Base-by-base conservation (phyloP, 495 filamentous ascomycete species). In the Chlorociboria aeruginascens region DNA sequence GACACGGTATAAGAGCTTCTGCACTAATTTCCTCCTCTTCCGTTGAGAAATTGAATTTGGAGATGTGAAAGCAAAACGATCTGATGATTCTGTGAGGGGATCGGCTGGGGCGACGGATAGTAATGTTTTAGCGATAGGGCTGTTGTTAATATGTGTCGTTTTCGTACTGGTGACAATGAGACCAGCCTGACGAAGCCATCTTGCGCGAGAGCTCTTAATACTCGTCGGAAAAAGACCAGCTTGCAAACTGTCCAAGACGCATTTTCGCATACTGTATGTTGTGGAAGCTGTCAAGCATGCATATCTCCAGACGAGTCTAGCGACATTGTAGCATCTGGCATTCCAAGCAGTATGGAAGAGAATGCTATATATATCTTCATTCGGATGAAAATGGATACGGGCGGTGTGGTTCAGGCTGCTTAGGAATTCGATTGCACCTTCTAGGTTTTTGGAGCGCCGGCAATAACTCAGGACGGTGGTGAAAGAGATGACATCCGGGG, bases 241-340 rank as follows among this genome's bases (percentile, higher is more conserved):
- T 14, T 8, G 11, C 20, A 56, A 16, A 29, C 54, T 56, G 10
- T 14, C 3, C 2, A 11, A 6, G 11, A 54, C 32, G 30, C 16
- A 48, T 1, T 4, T 9, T 32, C 55, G 37, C 55, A 58, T 54
- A 10, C 8, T 17, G 16, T 8, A 42, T 11, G 33, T 49, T 31
- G 52, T 54, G 1, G 33, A 29, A 10, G 43, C 47, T 12, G 30
- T 25, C 30, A 58, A 31, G 41, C 55, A 58, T 12, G 55, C 51
- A 40, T 58, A 58, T 46, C 40, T 51, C 55, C 55, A 58, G 8
- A 58, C 44, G 14, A 58, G 51, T 10, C 48, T 34, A 7, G 48
- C 51, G 1, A 58, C 13, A 39, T 51, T 54, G 29, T 54, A 50
- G 16, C 36, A 42, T 28, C 45, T 46, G 4, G 32, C 14, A 9